Percentiles rank a stretch among this genome's conserved stretches.
phyloP scores from a whole-genome alignment of 306 rosid genomes.

The Sicyos edulis region DNA sequence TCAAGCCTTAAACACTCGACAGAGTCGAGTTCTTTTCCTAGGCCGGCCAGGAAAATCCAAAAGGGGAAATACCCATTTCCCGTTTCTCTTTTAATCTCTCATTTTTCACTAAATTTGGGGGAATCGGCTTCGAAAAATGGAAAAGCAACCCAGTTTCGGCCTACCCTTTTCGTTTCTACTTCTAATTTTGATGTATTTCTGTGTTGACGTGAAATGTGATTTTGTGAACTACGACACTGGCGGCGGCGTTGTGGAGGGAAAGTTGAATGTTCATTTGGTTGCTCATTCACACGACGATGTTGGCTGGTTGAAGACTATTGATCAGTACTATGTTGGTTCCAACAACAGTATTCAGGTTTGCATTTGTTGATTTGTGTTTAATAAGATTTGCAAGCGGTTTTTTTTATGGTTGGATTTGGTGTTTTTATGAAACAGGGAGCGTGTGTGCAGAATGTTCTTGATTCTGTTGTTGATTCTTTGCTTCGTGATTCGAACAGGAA shows the following conservation, averaged over 20 bases:
- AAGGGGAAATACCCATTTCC: neutral
- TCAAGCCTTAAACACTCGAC: neutral
- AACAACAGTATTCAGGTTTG: slow-evolving; percentile 69
- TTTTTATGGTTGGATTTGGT: neutral
- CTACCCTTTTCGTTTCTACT: slow-evolving; percentile 22
- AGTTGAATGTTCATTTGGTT: slow-evolving; percentile 79
- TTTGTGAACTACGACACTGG: slow-evolving; percentile 53
- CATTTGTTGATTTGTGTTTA: neutral
- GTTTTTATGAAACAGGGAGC: slow-evolving; percentile 45
- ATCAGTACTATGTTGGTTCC: slow-evolving; percentile 86
- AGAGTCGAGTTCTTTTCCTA: neutral
- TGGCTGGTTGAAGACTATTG: slow-evolving; percentile 83
- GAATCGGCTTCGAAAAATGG: slow-evolving; percentile 27
- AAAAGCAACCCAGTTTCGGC: neutral
- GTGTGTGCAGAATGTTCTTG: slow-evolving; percentile 71
- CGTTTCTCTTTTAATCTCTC: neutral
- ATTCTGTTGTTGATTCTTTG: slow-evolving; percentile 69
- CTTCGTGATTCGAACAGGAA: slow-evolving; percentile 68
- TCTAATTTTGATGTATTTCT: slow-evolving; percentile 14
- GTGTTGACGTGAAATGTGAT: slow-evolving; percentile 26
- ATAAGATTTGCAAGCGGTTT: neutral
- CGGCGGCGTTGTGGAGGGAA: slow-evolving; percentile 46
- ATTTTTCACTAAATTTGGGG: neutral
- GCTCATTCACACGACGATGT: slow-evolving; percentile 85
- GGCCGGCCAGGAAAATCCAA: neutral